Base-by-base conservation (phyloP, 2,329 filamentous ascomycete genomes). In the Pseudopithomyces chartarum region DNA sequence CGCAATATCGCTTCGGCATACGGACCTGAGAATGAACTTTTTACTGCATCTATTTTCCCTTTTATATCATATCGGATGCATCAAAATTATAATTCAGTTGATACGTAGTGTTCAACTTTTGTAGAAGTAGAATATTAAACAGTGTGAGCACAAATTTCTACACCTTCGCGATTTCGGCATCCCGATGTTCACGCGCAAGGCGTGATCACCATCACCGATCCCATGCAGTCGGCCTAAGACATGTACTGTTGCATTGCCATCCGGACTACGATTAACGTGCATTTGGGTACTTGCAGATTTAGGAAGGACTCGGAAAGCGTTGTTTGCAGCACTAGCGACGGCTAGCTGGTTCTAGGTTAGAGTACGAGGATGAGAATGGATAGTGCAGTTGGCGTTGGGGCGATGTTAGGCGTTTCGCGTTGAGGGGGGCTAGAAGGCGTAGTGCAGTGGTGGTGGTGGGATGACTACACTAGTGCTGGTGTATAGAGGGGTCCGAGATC, bases 291-390 rank as follows among this genome's bases (percentile, higher is more conserved):
- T 13, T 49, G 46, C 44, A 32, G n/a, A 15, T 47, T 47, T 36
- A 23, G 40, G 40, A 22, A 43, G 11, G 20, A 43, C 23, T 33
- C 19, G 34, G 15, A 29, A 15, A 19, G 46, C 19, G 46, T 49
- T 11, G 46, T 39, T 49, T 49, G 20, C 46, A 26, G 46, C 46
- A 23, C 46, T 49, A 49, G 46, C 22, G 46, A 49, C 12, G 33
- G 33, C 46, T 49, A 49, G 46, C 46, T 49, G 34, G 34, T 49
- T 49, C 46, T 19, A 49, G 46, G 33, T 19, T 49, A 49, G 46
- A 49, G 20, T 15, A 23, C 20, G 46, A 40, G 32, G 8, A 22
- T 48, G 15, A 40, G 15, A 11, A 22, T 13, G 40, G 10, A 44
- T 23, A 44, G 20, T 44, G 22, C 40, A 44, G 11, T 44, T 23